Base-by-base conservation (phyloP, 2,329 filamentous ascomycete genomes). In the Arachnomyces sp. region DNA sequence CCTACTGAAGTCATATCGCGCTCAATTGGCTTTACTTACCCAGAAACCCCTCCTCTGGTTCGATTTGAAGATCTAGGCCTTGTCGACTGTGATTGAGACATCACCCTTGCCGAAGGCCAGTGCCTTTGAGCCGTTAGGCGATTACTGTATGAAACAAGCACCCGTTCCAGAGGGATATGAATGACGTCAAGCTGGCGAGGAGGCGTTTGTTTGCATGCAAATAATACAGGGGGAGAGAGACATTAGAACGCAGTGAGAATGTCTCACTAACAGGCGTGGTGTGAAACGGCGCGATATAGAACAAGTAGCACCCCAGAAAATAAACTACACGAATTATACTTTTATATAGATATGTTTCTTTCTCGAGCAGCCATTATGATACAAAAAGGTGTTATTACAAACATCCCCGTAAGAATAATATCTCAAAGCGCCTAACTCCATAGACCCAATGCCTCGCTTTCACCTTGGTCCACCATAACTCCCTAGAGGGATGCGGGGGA, bases 391-490 rank as follows among this genome's bases (percentile, higher is more conserved):
- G 21, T 25, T 25, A 25, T 25, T 25, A 25, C 21, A 25, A 25
- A 25, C 21, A 25, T 25, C 21, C 21, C n/a, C n/a, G n/a, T n/a
- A n/a, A n/a, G n/a, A n/a, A n/a, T n/a, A n/a, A n/a, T n/a, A n/a
- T n/a, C n/a, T n/a, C 21, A 25, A 25, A 25, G 21, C 9, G 5
- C 21, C 21, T 9, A 25, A 25, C 21, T 25, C 47, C 1, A 52
- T 56, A 2, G 65, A 68, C 31, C 54, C 59, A 49, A 59, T 67
- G 31, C 81, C 82, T 51, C 80, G 83, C 59, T 88, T 87, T 51
- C 83, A 88, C n/a, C n/a, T n/a, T n/a, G n/a, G n/a, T n/a, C n/a
- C n/a, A n/a, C n/a, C n/a, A n/a, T n/a, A n/a, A n/a, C n/a, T n/a
- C n/a, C n/a, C n/a, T n/a, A n/a, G n/a, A n/a, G n/a, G n/a, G n/a